Evolutionary conservation across 139 green algal genomes (phyloP).

Genomic region (Cymbomonas tetramitiformis): DNA sequence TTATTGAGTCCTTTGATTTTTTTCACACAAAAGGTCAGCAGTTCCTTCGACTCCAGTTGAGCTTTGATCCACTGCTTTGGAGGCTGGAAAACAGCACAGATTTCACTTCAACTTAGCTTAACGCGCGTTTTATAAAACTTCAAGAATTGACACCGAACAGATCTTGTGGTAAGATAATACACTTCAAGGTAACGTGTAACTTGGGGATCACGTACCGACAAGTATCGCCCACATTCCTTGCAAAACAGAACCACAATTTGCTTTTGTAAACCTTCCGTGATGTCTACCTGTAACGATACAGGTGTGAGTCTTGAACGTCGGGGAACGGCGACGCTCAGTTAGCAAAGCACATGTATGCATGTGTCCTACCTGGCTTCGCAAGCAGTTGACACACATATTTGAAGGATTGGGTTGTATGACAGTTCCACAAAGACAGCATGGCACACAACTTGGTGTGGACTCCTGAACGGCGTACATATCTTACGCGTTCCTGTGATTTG

Average conservation of each 20-base stretch:
- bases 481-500: no score
- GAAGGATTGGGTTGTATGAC: slow-evolving; percentile 76
- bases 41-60: slow-evolving; percentile 83
- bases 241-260: slow-evolving; percentile 75
- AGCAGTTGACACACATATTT: slow-evolving; percentile 97
- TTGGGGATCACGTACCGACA: no score
- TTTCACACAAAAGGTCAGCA: slow-evolving; percentile 93
- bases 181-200: no score
- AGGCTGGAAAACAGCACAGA: no score
- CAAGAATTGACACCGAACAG: no score
- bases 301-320: not conserved
- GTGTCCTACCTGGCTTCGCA: slow-evolving; percentile 31
- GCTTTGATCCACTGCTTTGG: slow-evolving; percentile 84
- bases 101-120: no score
- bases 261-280: slow-evolving; percentile 89
- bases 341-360: not conserved
- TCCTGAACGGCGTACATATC: no score
- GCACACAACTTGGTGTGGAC: no score
- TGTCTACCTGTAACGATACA: slow-evolving; percentile 71
- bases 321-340: not conserved
- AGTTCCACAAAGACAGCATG: slow-evolving; percentile 88
- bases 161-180: no score
- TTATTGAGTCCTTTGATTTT: slow-evolving; percentile 48
- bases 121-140: no score
- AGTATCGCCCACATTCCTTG: slow-evolving; percentile 78